A percentile compares a stretch with the other conserved stretches of the same genome.
Conservation (phyloP, 768 basidiomycete species). For the Cystofilobasidium bisporidii region DNA sequence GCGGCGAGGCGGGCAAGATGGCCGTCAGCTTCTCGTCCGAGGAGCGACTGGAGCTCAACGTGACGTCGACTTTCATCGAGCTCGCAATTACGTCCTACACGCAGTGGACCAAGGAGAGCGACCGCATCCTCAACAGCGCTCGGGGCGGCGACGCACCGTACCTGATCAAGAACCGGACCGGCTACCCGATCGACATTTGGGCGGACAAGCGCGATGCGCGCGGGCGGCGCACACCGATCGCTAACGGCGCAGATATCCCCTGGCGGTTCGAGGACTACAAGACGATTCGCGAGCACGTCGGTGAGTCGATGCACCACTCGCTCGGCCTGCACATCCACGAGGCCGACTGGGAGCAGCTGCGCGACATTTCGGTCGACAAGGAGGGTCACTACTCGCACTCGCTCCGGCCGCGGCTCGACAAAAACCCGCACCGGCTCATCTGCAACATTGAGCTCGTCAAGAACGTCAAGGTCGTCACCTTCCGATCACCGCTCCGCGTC, state of each 20-base stretch:
- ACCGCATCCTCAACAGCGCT: constrained; percentile 59
- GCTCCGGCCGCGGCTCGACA: constrained; percentile 65
- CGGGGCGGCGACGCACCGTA: constrained; percentile 90
- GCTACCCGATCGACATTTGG: constrained; percentile 74
- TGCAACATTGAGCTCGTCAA: constrained; percentile 83
- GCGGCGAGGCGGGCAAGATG: constrained; percentile 40
- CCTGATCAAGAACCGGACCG: constrained; percentile 80
- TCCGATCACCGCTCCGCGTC: constrained; percentile 83
- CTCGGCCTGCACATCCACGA: constrained; percentile 76
- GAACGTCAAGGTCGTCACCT: constrained; percentile 86
- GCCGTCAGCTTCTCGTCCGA: constrained; percentile 58
- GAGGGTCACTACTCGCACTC: constrained; percentile 86
- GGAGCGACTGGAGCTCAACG: constrained; percentile 79
- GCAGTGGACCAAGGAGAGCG: constrained; percentile 64
- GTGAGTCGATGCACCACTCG: constrained; percentile 56
- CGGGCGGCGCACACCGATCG: constrained; percentile 46
- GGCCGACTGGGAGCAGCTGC: constrained; percentile 79
- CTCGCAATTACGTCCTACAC: constrained; percentile 63
- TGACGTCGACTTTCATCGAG: constrained; percentile 83
- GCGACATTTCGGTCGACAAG: constrained; percentile 78
- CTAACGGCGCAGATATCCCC: constrained; percentile 66
- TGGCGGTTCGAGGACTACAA: constrained; percentile 98
- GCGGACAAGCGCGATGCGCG: constrained; percentile 59
- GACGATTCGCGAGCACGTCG: constrained; percentile 61
- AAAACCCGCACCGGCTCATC: constrained; percentile 66